phyloP scores from a whole-genome alignment of 169 alveolate species.

The Plasmodium coatneyi region DNA sequence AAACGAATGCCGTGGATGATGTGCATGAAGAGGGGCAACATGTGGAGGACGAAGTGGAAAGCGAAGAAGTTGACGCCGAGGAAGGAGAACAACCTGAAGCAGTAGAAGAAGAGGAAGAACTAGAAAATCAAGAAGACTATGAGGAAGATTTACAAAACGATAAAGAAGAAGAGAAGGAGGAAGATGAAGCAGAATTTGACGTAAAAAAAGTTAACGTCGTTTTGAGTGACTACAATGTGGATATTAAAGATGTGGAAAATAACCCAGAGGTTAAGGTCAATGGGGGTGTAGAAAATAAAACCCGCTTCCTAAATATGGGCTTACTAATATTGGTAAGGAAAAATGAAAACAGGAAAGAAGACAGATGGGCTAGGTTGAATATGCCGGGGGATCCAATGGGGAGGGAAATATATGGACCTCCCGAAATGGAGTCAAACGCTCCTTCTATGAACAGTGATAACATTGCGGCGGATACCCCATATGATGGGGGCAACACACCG shows the following conservation, averaged over 20 bases:
- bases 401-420: not conserved
- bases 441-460: not conserved
- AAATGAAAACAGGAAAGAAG: not conserved
- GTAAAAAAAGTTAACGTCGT: slow-evolving; percentile 33
- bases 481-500: not conserved
- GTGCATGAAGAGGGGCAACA: not conserved
- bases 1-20: not conserved
- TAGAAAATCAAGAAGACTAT: not conserved
- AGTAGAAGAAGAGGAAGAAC: slow-evolving; percentile 1
- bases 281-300: slow-evolving; percentile 3
- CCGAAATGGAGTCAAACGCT: not conserved
- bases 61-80: slow-evolving; percentile 5
- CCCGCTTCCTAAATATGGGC: slow-evolving; percentile 60
- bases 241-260: slow-evolving; percentile 24
- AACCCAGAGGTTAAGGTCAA: not conserved
- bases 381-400: not conserved
- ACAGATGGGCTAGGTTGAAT: not conserved
- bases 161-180: not conserved
- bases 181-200: slow-evolving; percentile 13
- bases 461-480: not conserved
- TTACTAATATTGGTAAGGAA: slow-evolving; percentile 26
- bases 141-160: slow-evolving; percentile 17
- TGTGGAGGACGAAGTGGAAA: not conserved
- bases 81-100: slow-evolving; percentile 12
- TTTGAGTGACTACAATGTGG: slow-evolving; percentile 20